These are phyloP conservation scores for Podospora pseudopauciseta DNA, from an alignment of 495 filamentous ascomycete genomes.

Conservation along the genomic window DNA sequence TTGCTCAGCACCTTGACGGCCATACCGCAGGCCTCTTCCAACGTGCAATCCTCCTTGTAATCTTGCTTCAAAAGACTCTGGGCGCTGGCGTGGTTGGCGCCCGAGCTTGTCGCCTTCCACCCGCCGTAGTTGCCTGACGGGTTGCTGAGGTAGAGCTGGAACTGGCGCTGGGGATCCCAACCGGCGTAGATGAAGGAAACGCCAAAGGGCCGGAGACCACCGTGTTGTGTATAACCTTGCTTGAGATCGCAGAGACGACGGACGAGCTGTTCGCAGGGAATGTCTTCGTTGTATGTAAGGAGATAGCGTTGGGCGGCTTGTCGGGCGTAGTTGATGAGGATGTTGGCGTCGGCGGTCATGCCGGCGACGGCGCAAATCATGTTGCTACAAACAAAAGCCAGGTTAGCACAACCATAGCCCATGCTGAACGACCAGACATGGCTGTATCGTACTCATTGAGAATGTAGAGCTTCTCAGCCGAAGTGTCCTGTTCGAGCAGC, in stretches of 20 bases:
- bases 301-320: constrained; percentile 96
- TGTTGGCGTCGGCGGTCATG: constrained; percentile 99
- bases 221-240: constrained; percentile 99
- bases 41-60: constrained; percentile 93
- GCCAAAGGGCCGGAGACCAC: constrained; percentile 94
- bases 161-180: constrained; percentile 90
- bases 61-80: constrained; percentile 98
- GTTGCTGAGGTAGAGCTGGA: constrained; percentile 99
- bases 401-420: neutral
- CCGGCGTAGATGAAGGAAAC: constrained; percentile 99
- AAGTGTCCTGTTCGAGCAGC: constrained; percentile 97
- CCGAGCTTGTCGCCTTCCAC: constrained; percentile 97
- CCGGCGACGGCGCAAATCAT: constrained; percentile 99
- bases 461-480: constrained; percentile 98
- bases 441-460: constrained; percentile 77
- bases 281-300: constrained; percentile 98
- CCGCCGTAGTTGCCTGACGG: constrained; percentile 99
- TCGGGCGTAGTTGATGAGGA: constrained; percentile 98
- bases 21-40: constrained; percentile 95
- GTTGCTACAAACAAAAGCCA: constrained; percentile 58
- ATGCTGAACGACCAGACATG: neutral
- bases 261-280: constrained; percentile 98
- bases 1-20: constrained; percentile 99
- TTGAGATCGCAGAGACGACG: constrained; percentile 96
- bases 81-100: constrained; percentile 96